Evolutionary conservation across 345 rosid species (phyloP).

Genomic region (Microcos paniculata): DNA sequence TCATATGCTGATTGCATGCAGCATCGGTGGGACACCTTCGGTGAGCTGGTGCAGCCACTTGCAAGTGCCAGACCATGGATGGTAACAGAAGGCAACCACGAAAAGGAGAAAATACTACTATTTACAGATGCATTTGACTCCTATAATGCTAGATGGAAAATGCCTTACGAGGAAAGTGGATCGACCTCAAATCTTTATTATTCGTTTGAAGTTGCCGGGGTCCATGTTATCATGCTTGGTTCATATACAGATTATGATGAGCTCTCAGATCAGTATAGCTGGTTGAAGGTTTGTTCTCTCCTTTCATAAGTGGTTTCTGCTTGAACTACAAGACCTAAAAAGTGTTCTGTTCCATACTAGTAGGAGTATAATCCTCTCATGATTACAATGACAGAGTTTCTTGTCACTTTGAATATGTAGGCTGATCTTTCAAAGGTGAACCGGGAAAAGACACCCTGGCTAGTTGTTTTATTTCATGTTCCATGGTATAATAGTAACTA

Average conservation of each 20-base stretch:
- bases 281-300: slow-evolving; percentile 66
- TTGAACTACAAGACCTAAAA: neutral
- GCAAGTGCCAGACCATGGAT: slow-evolving; percentile 98
- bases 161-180: slow-evolving; percentile 89
- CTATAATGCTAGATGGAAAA: slow-evolving; percentile 90
- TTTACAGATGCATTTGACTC: slow-evolving; percentile 68
- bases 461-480: slow-evolving; percentile 72
- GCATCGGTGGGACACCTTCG: slow-evolving; percentile 88
- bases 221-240: slow-evolving; percentile 85
- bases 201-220: slow-evolving; percentile 88
- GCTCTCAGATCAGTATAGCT: slow-evolving; percentile 66
- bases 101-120: slow-evolving; percentile 67
- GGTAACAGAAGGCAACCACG: slow-evolving; percentile 98
- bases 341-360: neutral
- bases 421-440: slow-evolving; percentile 81
- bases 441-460: slow-evolving; percentile 83
- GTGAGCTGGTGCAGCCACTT: slow-evolving; percentile 84
- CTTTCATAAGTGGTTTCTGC: neutral
- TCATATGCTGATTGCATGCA: slow-evolving; percentile 93
- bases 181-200: slow-evolving; percentile 88
- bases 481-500: slow-evolving; percentile 96
- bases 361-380: neutral
- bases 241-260: slow-evolving; percentile 72
- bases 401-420: slow-evolving; percentile 32
- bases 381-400: slow-evolving; percentile 4